phyloP scores from a whole-genome alignment of 2,329 filamentous ascomycete genomes.

The Diaporthe citrichinensis region DNA sequence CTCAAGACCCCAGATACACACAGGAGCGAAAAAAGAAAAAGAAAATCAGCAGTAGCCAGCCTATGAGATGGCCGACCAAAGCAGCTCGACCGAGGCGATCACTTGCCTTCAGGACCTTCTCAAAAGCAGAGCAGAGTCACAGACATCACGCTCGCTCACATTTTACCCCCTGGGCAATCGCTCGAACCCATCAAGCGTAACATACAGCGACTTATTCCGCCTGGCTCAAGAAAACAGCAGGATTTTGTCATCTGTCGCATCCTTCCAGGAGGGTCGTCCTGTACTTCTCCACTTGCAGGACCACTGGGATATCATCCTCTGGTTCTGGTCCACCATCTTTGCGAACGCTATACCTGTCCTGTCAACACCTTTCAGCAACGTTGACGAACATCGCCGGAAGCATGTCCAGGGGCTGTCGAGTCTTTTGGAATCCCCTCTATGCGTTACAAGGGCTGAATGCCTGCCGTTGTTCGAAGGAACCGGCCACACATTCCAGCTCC shows the following conservation, averaged over 20 bases:
- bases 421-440: slow-evolving; percentile 1
- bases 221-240: neutral
- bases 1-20: too few species aligned
- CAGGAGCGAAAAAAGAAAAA: too few species aligned
- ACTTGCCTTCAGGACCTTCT: neutral
- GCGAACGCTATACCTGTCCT: slow-evolving; percentile 43
- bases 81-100: neutral
- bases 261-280: neutral
- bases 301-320: slow-evolving; percentile 46
- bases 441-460: neutral
- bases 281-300: slow-evolving; percentile 44
- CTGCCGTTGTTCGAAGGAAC: neutral
- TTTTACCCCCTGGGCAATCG: neutral
- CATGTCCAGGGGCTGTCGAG: slow-evolving; percentile 35
- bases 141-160: neutral
- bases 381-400: slow-evolving; percentile 38
- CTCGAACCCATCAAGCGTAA: neutral
- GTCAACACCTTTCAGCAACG: slow-evolving; percentile 44
- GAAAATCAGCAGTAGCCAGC: too few species aligned
- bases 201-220: neutral
- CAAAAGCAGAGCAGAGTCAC: neutral
- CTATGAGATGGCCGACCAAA: too few species aligned
- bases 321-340: slow-evolving; percentile 47
- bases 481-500: neutral
- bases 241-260: too few species aligned